Conservation (phyloP, 2,329 filamentous ascomycete species). For the Grosmannia huntii region DNA sequence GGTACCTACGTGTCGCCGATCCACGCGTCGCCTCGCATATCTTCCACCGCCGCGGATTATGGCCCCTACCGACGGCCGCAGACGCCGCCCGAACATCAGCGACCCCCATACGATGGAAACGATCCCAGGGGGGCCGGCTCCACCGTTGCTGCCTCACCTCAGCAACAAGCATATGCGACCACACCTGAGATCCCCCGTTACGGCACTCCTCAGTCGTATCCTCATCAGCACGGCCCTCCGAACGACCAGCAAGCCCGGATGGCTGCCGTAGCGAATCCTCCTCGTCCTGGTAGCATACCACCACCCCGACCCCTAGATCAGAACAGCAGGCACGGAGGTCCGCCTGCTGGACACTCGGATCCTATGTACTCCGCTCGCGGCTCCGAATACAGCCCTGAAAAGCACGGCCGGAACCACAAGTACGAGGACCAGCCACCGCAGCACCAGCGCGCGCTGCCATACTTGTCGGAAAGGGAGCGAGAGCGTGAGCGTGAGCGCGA, state of each 20-base stretch:
- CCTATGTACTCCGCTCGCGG: conserved; percentile 34
- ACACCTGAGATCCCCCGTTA: conserved; percentile 45
- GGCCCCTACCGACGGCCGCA: conserved; percentile 52
- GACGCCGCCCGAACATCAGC: conserved; percentile 53
- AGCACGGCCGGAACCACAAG: conserved; percentile 28
- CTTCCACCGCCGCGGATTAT: conserved; percentile 44
- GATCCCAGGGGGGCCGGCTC: conserved; percentile 34
- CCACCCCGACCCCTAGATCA: conserved; percentile 34
- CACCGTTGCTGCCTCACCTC: conserved; percentile 18
- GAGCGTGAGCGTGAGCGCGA: conserved; percentile 24
- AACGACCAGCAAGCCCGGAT: conserved; percentile 20
- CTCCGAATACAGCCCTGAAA: conserved; percentile 41
- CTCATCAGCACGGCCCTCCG: conserved; percentile 31
- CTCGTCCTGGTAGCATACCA: conserved; percentile 33
- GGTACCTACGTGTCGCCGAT: conserved; percentile 20
- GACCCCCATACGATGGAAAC: conserved; percentile 25
- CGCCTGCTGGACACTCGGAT: conserved; percentile 8
- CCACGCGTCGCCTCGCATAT: conserved; percentile 44
- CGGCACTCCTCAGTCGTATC: conserved; percentile 44
- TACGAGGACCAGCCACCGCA: conserved; percentile 33
- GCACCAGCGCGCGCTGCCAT: conserved; percentile 21
- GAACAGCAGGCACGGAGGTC: conserved; percentile 23
- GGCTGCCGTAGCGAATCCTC: conserved; percentile 25
- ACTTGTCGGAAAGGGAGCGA: conserved; percentile 27
- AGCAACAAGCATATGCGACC: conserved; percentile 33